phyloP scores from a whole-genome alignment of 2,329 filamentous ascomycete genomes.

The Aspergillus sojae region DNA sequence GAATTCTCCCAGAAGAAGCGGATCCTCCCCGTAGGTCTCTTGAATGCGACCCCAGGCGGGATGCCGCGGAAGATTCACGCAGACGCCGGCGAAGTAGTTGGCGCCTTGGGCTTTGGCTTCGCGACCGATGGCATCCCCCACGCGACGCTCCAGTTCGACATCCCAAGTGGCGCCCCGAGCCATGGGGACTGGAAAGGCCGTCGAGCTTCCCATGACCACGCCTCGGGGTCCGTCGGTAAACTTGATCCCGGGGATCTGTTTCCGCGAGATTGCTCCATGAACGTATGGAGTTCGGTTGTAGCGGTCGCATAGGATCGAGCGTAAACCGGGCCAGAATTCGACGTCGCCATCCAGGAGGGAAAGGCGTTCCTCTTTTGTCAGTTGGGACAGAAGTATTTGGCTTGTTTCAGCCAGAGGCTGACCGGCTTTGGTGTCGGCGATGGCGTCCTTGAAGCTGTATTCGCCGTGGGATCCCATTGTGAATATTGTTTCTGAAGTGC shows the following conservation, averaged over 20 bases:
- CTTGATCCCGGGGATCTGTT: constrained; percentile 7
- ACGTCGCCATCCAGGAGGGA: constrained; percentile 9
- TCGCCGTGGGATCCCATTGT: neutral
- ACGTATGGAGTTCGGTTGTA: constrained; percentile 9
- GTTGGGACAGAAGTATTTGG: neutral
- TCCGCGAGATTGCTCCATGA: constrained; percentile 2
- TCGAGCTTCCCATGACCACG: constrained; percentile 13
- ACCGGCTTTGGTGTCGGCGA: neutral
- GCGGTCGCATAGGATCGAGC: constrained; percentile 8
- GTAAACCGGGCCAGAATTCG: constrained; percentile 8
- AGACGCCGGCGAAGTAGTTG: constrained; percentile 29
- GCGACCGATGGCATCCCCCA: constrained; percentile 28
- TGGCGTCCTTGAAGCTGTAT: neutral
- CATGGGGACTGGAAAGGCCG: constrained; percentile 15
- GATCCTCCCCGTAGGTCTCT: constrained; percentile 29
- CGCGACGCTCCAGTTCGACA: constrained; percentile 23
- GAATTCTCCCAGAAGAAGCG: constrained; percentile 26
- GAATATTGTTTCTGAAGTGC: no score
- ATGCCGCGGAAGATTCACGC: constrained; percentile 30
- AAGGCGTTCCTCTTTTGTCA: constrained; percentile 6
- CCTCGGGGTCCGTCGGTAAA: constrained; percentile 32
- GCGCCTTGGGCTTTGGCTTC: constrained; percentile 32
- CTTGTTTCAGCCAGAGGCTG: neutral
- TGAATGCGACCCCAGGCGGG: constrained; percentile 28
- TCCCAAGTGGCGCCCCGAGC: constrained; percentile 33